Evolutionary conservation across 202 grass and related monocot species (phyloP), one percentile per base, ranked within the genome.

Genomic region (Bolboschoenoplectus hybrid): DNA sequence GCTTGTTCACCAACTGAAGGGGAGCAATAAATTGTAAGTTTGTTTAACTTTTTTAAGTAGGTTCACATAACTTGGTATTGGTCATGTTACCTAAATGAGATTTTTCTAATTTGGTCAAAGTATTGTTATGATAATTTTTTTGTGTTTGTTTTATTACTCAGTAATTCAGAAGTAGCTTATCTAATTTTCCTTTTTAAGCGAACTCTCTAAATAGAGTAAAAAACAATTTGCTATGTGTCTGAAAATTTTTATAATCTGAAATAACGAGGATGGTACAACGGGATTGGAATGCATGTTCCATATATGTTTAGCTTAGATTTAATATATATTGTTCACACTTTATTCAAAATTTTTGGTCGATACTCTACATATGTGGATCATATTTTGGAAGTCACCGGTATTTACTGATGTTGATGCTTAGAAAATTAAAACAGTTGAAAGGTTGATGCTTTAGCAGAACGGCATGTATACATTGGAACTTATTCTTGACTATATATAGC

Each of bases 1-100:
- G 7, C 88, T 83, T 73, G 85, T 90, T 35, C 80, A 87, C 20
- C 88, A 84, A 63, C 41, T 90, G 32, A 87, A 90, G 70, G 88
- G 88, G 19, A 90, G 85, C 52, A 87, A 80, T 36, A 50, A 61
- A 79, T 84, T 60, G 88, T 90, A 68, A 49, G 45, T 41, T 81
- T 10, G 12, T 58, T 52, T 58, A 16, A 17, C 1, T 58, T n/a
- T 52, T 52, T 51, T n/a, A 16, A 63, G 17, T 66, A 20, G 10
- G 12, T 41, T 13, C 16, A 64, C 35, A 35, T 64, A 35, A 20
- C n/a, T 9, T 73, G 1, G 19, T 4, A 50, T 49, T 20, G 9
- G 12, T 46, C 46, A 44, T 71, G 44, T 49, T 47, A 73, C 17
- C 16, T 72, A 46, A 72, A 72, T 47, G 16, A 8, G 9, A 45